Percentiles rank a stretch among this genome's conserved stretches.
Conservation (phyloP, 768 basidiomycete species). For the Amanita phalloides region DNA sequence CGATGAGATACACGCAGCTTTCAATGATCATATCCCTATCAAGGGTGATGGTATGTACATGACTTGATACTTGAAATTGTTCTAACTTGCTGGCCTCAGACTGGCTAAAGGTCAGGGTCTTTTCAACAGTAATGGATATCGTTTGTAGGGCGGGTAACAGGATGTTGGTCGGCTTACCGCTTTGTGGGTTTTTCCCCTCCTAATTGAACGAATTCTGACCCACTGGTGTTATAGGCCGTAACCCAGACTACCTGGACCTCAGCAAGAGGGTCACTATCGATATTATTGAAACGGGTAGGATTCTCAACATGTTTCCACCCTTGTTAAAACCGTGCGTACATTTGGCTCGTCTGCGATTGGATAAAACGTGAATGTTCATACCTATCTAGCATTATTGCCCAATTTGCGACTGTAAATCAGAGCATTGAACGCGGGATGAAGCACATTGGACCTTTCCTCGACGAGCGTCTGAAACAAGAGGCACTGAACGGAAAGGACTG, state of each 20-base stretch:
- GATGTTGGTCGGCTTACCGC: slow-evolving; percentile 16
- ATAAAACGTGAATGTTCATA: background rate
- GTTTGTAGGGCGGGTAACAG: slow-evolving; percentile 13
- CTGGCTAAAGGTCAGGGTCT: slow-evolving; percentile 9
- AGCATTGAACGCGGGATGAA: slow-evolving; percentile 9
- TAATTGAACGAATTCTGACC: background rate
- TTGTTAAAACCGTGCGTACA: slow-evolving; percentile 14
- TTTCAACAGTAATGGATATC: slow-evolving; percentile 12
- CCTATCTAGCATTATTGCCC: slow-evolving; percentile 9
- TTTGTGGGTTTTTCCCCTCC: slow-evolving; percentile 10
- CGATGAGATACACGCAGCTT: slow-evolving; percentile 14
- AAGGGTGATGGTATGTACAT: background rate
- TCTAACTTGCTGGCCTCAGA: slow-evolving; percentile 5
- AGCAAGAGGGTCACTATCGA: slow-evolving; percentile 10
- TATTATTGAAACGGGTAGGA: slow-evolving; percentile 10
- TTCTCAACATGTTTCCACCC: slow-evolving; percentile 15
- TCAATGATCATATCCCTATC: slow-evolving; percentile 11
- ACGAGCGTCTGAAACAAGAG: slow-evolving; percentile 15
- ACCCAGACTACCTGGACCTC: slow-evolving; percentile 11
- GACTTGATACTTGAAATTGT: too few species aligned
- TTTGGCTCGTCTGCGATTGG: background rate
- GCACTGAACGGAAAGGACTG: slow-evolving; percentile 17
- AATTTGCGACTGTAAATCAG: slow-evolving; percentile 7
- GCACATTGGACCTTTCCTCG: slow-evolving; percentile 17
- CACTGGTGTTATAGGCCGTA: slow-evolving; percentile 10